Percentiles rank a stretch among this genome's conserved stretches.
Conservation (phyloP, 2,329 filamentous ascomycete species). For the Geosmithia putterillii region DNA sequence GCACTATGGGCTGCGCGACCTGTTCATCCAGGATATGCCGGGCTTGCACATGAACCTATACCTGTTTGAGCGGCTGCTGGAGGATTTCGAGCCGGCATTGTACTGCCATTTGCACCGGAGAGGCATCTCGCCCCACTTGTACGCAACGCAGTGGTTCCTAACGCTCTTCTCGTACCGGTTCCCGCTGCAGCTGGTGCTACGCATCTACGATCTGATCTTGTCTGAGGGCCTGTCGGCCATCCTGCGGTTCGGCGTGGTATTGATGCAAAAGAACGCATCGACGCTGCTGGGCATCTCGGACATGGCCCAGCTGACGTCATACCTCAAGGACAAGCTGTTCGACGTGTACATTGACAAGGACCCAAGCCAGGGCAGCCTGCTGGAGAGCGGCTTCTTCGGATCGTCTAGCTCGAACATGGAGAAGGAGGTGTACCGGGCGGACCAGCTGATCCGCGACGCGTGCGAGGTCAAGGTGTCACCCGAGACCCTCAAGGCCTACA, state of each 20-base stretch:
- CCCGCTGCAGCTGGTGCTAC: constrained; percentile 85
- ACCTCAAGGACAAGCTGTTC: constrained; percentile 87
- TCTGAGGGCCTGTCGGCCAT: constrained; percentile 90
- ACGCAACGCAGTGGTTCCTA: constrained; percentile 97
- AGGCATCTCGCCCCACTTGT: constrained; percentile 80
- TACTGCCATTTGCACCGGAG: constrained; percentile 88
- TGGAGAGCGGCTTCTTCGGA: constrained; percentile 96
- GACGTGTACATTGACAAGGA: constrained; percentile 95
- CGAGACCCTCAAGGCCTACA: constrained; percentile 70
- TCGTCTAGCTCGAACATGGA: constrained; percentile 80
- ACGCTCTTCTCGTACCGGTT: constrained; percentile 98
- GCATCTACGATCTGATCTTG: constrained; percentile 91
- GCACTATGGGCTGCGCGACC: constrained; percentile 81
- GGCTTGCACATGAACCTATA: constrained; percentile 88
- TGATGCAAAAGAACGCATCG: constrained; percentile 89
- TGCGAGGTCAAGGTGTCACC: constrained; percentile 78
- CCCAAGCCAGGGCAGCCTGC: constrained; percentile 80
- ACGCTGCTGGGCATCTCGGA: constrained; percentile 74
- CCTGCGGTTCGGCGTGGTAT: constrained; percentile 82
- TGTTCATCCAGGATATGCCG: constrained; percentile 94
- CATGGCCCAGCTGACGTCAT: constrained; percentile 79
- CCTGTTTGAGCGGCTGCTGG: constrained; percentile 86
- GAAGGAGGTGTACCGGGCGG: constrained; percentile 91
- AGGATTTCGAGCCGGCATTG: constrained; percentile 86
- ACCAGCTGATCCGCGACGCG: constrained; percentile 85